Evolutionary conservation across 257 asterid species (phyloP), one percentile per base, ranked within the genome.

Genomic region (Orobanche coerulescens): DNA sequence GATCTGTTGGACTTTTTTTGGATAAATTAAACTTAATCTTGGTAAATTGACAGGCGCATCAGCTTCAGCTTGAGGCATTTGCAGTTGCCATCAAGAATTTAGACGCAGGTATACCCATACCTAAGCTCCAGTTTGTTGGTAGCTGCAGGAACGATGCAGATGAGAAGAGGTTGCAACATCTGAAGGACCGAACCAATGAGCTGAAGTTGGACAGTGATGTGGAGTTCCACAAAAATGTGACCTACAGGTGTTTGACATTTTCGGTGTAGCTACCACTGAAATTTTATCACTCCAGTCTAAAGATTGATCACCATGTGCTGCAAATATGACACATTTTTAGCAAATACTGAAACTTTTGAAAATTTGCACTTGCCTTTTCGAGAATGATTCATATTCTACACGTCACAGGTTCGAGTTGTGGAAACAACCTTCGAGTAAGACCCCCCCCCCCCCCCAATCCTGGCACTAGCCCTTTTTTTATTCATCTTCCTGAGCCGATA

Each of bases 71-170:
- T 6, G 95, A 89, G 83, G 98, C 98, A 15, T 93, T 86, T 71
- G 83, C 96, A 52, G 54, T 75, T 71, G 90, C 89, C 65, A 15
- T 86, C 13, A 76, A 80, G 40, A 73, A 43, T 60, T 66, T 84
- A 71, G 86, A 81, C 60, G 63, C 76, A 49, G 70, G 78, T 71
- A 53, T 77, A 24, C 88, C 88, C 19, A 81, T 83, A 61, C 94
- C 97, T 5, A 86, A 73, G 71, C 88, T 93, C 62, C 95, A 81
- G 71, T 78, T 93, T 72, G 96, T 93, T 56, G 97, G 97, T 58
- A 84, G 99, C 73, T 93, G 99, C 77, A 76, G 99, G 75, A 93
- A 93, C 73, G 95, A 81, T 78, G 94, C 96, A 22, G 99, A 93
- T 62, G 95, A 86, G 66, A 82, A 79, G 71, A 84, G 97, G 78